Base-by-base conservation (phyloP, 2,329 filamentous ascomycete genomes). In the Coniochaeta sp. region DNA sequence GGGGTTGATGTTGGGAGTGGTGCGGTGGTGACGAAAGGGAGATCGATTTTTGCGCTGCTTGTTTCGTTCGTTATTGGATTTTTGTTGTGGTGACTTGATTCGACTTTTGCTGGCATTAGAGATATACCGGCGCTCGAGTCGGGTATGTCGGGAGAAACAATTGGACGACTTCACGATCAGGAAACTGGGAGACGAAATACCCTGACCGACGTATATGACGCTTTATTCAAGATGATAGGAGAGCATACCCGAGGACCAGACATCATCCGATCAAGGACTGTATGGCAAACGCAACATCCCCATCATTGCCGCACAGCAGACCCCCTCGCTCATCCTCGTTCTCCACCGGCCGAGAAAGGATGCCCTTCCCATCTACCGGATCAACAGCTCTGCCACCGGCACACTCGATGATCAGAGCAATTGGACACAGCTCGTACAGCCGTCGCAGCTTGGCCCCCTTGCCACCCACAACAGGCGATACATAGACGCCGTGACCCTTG, bases 401-500 rank as follows among this genome's bases (percentile, higher is more conserved):
- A 53, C 79, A 82, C 63, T 85, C 82, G 1, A 85, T 56, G 2
- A 85, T 63, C 24, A 85, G 64, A 0, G 81, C 81, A n/a, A 85
- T 64, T 1, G 82, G 82, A 46, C 72, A 74, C 18, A 85, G 60
- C 65, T 85, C 82, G 53, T 81, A 85, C 26, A 85, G 63, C 6
- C 76, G 66, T 28, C 82, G 68, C 53, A 85, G 63, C 69, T 85
- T 85, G 0, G 82, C 78, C 56, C 68, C 69, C 58, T 74, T 79
- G 9, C 60, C 61, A 0, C 55, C 60, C 1, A 78, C 78, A 5
- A 82, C 79, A 0, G 82, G 82, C 1, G 75, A 80, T 2, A 83
- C 60, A 58, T 84, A 85, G 1, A 85, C 62, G 1, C 82, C 82
- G 51, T 85, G 80, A 0, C 80, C 79, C 63, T 85, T 84, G 53